These are phyloP conservation scores for Globisporangium mamillatum DNA, from an alignment of 352 stramenopile species.

Conservation along the genomic window DNA sequence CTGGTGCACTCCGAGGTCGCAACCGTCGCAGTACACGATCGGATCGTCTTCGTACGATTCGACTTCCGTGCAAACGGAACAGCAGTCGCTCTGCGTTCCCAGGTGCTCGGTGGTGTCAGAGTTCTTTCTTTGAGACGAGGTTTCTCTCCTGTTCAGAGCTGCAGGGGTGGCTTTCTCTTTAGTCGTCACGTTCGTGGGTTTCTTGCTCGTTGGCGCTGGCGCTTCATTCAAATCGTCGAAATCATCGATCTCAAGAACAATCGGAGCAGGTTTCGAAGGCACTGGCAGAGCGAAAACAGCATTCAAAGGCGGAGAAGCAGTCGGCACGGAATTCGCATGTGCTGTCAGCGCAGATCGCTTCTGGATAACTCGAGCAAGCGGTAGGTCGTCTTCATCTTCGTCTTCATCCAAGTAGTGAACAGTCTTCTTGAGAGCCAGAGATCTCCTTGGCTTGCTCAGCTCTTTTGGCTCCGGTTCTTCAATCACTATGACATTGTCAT, in stretches of 20 bases:
- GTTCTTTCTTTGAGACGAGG: not conserved
- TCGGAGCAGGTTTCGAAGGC: not conserved
- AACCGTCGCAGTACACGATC: conserved; percentile 90
- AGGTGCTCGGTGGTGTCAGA: not conserved
- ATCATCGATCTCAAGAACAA: conserved; percentile 16
- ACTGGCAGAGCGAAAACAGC: not conserved
- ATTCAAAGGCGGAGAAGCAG: not conserved
- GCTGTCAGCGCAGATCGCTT: not conserved
- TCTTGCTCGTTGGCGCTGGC: not conserved
- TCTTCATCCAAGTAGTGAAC: not conserved
- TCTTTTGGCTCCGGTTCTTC: not conserved
- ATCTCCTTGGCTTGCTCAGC: conserved; percentile 9
- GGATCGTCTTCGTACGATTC: conserved; percentile 87
- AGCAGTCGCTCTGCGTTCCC: conserved; percentile 29
- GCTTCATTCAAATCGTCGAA: conserved; percentile 12
- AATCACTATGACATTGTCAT: not conserved
- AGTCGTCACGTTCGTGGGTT: not conserved
- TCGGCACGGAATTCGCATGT: not conserved
- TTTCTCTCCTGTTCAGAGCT: not conserved
- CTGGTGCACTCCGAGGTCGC: conserved; percentile 85
- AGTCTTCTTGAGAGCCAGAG: conserved; percentile 12
- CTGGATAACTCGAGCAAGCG: not conserved
- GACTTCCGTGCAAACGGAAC: conserved; percentile 74
- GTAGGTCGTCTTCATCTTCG: not conserved
- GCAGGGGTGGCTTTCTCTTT: not conserved